Conservation (phyloP, 169 alveolate species). For the Babesia gibsoni region DNA sequence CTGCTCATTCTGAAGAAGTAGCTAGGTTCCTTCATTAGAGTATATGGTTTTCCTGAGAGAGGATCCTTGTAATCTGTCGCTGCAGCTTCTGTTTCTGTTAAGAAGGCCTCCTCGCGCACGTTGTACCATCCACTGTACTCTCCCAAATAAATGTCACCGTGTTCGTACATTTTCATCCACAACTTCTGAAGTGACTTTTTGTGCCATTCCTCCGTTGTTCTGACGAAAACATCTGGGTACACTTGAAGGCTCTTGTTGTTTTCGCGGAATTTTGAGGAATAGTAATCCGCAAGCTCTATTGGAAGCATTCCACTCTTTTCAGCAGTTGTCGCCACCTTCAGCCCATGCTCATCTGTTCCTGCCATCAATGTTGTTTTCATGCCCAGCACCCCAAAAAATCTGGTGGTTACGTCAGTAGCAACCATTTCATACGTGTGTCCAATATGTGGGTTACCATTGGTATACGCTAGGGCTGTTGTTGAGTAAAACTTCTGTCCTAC, state of each 20-base stretch:
- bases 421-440: conserved; percentile 88
- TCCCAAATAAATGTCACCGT: conserved; percentile 84
- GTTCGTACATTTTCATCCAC: conserved; percentile 73
- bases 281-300: conserved; percentile 78
- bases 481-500: conserved; percentile 65
- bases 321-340: conserved; percentile 88
- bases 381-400: conserved; percentile 80
- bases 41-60: conserved; percentile 75
- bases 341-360: conserved; percentile 94
- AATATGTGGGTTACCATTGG: conserved; percentile 91
- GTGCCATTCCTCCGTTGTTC: conserved; percentile 85
- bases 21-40: conserved; percentile 83
- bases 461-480: conserved; percentile 91
- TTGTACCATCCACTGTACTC: conserved; percentile 88
- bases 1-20: conserved; percentile 88
- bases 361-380: conserved; percentile 78
- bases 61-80: conserved; percentile 83
- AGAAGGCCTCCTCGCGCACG: conserved; percentile 89
- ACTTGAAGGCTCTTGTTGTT: conserved; percentile 56
- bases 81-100: conserved; percentile 88
- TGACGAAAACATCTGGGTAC: conserved; percentile 74
- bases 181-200: conserved; percentile 72
- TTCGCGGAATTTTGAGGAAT: conserved; percentile 65
- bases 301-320: conserved; percentile 76
- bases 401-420: conserved; percentile 71